Base-by-base conservation (phyloP, 179 eudicot genomes). In the Silene noctiflora region DNA sequence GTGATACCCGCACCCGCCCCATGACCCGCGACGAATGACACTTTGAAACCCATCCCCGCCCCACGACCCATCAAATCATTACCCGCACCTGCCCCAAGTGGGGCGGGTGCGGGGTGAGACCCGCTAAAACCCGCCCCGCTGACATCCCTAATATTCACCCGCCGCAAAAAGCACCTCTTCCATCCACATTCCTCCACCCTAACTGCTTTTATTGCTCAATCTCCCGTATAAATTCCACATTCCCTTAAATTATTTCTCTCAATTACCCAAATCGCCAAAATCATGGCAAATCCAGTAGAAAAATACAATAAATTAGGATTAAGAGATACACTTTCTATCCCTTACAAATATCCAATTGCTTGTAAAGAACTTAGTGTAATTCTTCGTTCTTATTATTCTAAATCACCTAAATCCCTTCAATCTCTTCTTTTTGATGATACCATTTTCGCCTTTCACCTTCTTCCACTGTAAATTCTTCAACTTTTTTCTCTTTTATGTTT, bases 381-480 rank as follows among this genome's bases (percentile, higher is more conserved):
- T 79, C 84, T 94, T 67, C 89, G 89, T 22, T 69, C 75, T 17
- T 85, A 76, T 56, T 94, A 79, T 80, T 69, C 89, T 4, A 78
- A 85, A 71, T 79, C 82, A 22, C 87, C 92, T 35, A 94, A 94
- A 85, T 67, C 76, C 69, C 86, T 94, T 62, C 98, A 94, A 74
- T 84, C 87, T 70, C 87, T 87, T 78, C 51, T 94, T 71, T 83
- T 90, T 71, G 86, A 89, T 35, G 90, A 94, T 70, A 82, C 89
- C 73, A 79, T 94, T 72, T 17, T 78, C 77, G 97, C 98, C 73
- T 90, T 92, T 80, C 89, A 83, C 77, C 84, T 85, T 63, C 96
- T 94, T 79, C 94, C 97, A 35, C 70, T 68, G 98, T 94, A 86
- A 84, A 76, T 77, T 69, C 60, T n/a, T 68, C n/a, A 3, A 8